Evolutionary conservation across 2,329 filamentous ascomycete species (phyloP), one percentile per base, ranked within the genome.

Genomic region (Uncinocarpus reesii): DNA sequence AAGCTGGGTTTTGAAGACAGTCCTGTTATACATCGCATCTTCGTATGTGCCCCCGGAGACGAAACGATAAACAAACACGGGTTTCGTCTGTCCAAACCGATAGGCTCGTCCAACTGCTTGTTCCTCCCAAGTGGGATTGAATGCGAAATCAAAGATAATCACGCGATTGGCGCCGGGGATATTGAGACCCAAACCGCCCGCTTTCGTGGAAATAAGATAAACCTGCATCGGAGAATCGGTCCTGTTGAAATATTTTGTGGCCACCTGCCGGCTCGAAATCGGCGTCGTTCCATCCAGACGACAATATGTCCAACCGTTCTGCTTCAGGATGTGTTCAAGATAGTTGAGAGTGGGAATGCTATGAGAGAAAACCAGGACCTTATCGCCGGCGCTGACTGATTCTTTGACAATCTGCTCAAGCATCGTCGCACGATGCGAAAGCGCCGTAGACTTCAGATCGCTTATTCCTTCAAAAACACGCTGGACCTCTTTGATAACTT

Each of bases 31-130:
- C 40, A 93, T 68, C 7, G 75, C 74, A 34, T 83, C 78, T 62
- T 95, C 88, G 56, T 83, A 88, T 0, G 87, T 92, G 1, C 87
- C 88, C 1, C 80, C 85, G 8, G 80, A 71, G 21, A 88, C 70
- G 53, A 95, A 80, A 15, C 84, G 83, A 65, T 95, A 95, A 1
- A 95, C 87, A 60, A 78, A 89, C 1, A 94, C 88, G 0, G 77
- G 73, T 57, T 89, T 92, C 31, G 68, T 71, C 63, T 95, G 89
- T 0, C 88, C 87, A 28, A 95, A 77, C 1, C 89, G 84, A 64
- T 92, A 95, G 0, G 86, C 83, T 46, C 89, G 77, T 1, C 87
- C 89, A 43, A 95, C 79, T 1, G 89, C 89, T 65, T 95, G 89
- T 58, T 88, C 82, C 63, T 95, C 89, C 60, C 81, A 74, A 4